These are phyloP conservation scores for Hymenoscyphus albidus DNA, from an alignment of 2,329 filamentous ascomycete species.

Conservation along the genomic window DNA sequence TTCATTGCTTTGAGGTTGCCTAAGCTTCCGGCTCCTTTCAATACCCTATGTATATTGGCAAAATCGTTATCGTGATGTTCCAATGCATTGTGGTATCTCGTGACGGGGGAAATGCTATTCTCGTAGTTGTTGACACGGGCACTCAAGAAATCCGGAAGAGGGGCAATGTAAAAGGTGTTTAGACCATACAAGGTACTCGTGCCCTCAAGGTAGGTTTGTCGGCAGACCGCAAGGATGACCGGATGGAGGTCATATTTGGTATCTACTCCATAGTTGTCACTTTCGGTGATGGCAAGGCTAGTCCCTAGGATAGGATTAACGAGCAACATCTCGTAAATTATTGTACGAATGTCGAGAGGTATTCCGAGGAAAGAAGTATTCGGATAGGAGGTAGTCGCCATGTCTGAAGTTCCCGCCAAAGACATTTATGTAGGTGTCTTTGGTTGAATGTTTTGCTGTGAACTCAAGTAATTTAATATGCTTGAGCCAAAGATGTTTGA, in stretches of 20 bases:
- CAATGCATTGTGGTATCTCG: background rate
- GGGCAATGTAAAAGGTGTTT: slow-evolving; percentile 1
- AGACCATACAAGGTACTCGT: background rate
- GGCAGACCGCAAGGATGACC: background rate
- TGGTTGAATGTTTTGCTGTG: no score
- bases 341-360: background rate
- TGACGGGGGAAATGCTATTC: background rate
- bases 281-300: background rate
- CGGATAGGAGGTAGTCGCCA: no score
- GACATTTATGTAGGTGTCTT: no score
- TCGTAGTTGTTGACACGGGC: background rate
- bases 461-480: no score
- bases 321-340: slow-evolving; percentile 2
- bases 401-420: no score
- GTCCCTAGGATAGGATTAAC: background rate
- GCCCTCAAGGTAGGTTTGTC: background rate
- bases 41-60: background rate
- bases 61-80: no score
- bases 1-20: background rate
- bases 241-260: background rate
- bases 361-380: background rate
- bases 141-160: background rate
- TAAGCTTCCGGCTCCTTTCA: background rate
- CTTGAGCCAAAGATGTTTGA: no score
- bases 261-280: background rate